A percentile compares a stretch with the other conserved stretches of the same genome.
Conservation (phyloP, 2,329 filamentous ascomycete genomes). For the Claviceps quebecensis region DNA sequence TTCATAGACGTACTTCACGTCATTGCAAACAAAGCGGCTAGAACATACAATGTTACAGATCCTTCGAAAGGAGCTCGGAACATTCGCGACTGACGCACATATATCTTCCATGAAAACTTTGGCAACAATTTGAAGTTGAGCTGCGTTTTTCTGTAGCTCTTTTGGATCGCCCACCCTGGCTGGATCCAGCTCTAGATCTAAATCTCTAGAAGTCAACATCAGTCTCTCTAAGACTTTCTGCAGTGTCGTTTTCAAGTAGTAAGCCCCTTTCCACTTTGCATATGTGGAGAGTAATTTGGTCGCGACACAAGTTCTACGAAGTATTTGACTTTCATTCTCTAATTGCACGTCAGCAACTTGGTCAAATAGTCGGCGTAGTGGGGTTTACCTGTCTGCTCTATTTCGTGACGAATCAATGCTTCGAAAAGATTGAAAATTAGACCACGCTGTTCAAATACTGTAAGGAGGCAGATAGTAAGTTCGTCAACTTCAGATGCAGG, state of each 20-base stretch:
- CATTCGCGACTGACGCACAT: slow-evolving; percentile 45
- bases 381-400: slow-evolving; percentile 45
- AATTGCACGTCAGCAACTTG: slow-evolving; percentile 6
- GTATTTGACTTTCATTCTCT: slow-evolving; percentile 54
- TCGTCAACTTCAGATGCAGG: slow-evolving; percentile 56
- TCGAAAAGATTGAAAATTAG: slow-evolving; percentile 49
- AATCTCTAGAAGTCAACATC: slow-evolving; percentile 51
- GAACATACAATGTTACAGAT: slow-evolving; percentile 50
- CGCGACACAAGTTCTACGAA: slow-evolving; percentile 55
- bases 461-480: slow-evolving; percentile 51
- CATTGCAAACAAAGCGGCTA: background rate
- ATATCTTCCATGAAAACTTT: slow-evolving; percentile 62
- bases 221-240: slow-evolving; percentile 53
- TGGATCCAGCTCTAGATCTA: slow-evolving; percentile 55
- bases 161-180: slow-evolving; percentile 44
- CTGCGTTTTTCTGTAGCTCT: slow-evolving; percentile 51
- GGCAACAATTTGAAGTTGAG: slow-evolving; percentile 51
- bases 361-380: background rate
- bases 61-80: slow-evolving; percentile 49
- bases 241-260: slow-evolving; percentile 49
- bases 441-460: slow-evolving; percentile 55
- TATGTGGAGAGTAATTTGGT: slow-evolving; percentile 61
- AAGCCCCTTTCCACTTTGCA: slow-evolving; percentile 55
- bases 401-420: slow-evolving; percentile 53
- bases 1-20: background rate